Conservation (phyloP, 2,329 filamentous ascomycete genomes). For the Cercospora nicotianae region DNA sequence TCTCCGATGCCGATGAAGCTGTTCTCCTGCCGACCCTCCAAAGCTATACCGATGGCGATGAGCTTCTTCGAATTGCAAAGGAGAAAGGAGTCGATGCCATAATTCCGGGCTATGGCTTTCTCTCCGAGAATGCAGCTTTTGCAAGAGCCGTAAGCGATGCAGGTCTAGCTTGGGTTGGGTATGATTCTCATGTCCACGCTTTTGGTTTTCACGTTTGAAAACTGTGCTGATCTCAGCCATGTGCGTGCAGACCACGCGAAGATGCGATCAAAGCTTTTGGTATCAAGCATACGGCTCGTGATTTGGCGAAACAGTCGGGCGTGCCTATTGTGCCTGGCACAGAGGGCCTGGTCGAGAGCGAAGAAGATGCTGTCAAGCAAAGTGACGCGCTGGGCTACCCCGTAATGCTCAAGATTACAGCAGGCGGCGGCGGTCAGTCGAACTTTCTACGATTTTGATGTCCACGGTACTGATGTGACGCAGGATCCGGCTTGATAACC, state of each 20-base stretch:
- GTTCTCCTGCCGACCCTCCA: conserved; percentile 52
- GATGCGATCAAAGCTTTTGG: conserved; percentile 49
- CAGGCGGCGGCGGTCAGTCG: conserved; percentile 55
- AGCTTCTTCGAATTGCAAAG: conserved; percentile 55
- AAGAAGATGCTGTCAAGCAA: conserved; percentile 50
- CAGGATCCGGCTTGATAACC: conserved; percentile 78
- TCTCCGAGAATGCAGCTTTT: conserved; percentile 64
- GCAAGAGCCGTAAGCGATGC: conserved; percentile 54
- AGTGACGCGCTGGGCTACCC: conserved; percentile 52
- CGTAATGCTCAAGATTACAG: conserved; percentile 58
- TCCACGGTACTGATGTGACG: conserved; percentile 57
- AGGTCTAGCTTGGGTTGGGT: conserved; percentile 62
- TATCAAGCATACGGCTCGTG: conserved; percentile 59
- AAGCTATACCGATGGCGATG: conserved; percentile 51
- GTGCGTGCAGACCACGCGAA: conserved; percentile 14
- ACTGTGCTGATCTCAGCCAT: background rate
- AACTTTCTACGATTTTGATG: conserved; percentile 48
- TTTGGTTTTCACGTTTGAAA: background rate
- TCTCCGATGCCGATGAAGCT: conserved; percentile 55
- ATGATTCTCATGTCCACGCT: conserved; percentile 47
- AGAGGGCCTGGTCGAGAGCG: conserved; percentile 49
- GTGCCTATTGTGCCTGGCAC: conserved; percentile 59
- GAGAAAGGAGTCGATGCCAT: conserved; percentile 56
- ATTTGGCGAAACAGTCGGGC: conserved; percentile 53
- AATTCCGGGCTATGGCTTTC: conserved; percentile 67